A percentile compares a stretch with the other conserved stretches of the same genome.
phyloP scores from a whole-genome alignment of 768 basidiomycete genomes.

The Lactarius hengduanensis region DNA sequence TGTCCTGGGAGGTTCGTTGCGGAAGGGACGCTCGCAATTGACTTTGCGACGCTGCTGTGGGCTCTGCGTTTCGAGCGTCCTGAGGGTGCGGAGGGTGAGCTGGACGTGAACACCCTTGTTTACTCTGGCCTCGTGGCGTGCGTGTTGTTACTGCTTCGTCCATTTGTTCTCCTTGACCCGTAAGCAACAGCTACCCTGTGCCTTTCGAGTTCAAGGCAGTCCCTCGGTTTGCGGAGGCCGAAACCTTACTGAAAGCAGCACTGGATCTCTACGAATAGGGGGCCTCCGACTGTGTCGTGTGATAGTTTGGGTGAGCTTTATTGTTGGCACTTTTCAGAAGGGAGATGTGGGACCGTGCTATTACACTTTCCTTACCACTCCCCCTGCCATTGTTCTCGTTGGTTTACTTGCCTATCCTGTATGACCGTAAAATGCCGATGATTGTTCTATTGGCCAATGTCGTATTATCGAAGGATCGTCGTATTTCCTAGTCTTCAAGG shows the following conservation, averaged over 20 bases:
- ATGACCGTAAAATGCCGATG: no score
- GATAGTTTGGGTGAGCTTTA: no score
- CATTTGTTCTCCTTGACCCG: neutral
- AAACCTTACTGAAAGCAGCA: neutral
- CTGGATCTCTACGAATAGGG: neutral
- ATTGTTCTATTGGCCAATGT: no score
- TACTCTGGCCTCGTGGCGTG: neutral
- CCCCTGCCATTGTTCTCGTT: no score
- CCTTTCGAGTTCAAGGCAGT: constrained; percentile 4
- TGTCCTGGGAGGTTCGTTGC: no score
- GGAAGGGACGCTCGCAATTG: no score
- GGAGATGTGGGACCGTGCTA: neutral
- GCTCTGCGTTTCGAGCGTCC: no score
- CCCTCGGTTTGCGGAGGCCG: constrained; percentile 11
- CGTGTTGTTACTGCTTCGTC: neutral
- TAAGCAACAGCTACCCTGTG: neutral
- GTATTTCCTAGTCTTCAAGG: no score
- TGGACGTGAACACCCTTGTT: neutral
- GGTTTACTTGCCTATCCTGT: no score
- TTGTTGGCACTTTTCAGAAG: neutral
- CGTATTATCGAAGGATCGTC: no score
- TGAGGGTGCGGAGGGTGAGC: no score
- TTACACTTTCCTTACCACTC: neutral
- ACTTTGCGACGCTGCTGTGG: no score
- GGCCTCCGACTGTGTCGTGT: neutral